Conservation (phyloP, 176 grass and related monocot genomes). For the Poa pratensis region DNA sequence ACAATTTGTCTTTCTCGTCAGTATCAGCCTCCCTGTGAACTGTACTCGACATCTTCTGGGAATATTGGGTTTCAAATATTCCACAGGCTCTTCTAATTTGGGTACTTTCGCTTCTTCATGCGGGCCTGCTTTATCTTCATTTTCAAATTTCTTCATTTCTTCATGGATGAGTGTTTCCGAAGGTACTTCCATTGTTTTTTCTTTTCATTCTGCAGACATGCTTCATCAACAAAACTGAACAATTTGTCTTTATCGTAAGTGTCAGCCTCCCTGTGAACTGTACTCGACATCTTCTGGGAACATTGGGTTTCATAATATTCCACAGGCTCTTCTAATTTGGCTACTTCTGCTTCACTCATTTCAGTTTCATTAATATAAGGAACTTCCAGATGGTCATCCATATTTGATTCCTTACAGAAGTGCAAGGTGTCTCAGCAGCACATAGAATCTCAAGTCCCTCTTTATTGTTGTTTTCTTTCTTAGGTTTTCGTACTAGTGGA, state of each 20-base stretch:
- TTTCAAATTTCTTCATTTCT: constrained; percentile 32
- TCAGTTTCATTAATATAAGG: constrained; percentile 32
- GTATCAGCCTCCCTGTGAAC: constrained; percentile 27
- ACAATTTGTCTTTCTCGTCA: constrained; percentile 35
- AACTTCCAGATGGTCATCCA: constrained; percentile 31
- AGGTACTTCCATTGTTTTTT: constrained; percentile 39
- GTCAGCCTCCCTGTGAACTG: constrained; percentile 25
- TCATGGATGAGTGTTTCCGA: constrained; percentile 24
- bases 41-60: constrained; percentile 6
- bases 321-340: constrained; percentile 34
- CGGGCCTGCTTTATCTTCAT: constrained; percentile 25
- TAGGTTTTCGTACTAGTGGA: constrained; percentile 28
- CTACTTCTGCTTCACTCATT: constrained; percentile 26
- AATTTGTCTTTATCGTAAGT: constrained; percentile 32
- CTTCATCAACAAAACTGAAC: constrained; percentile 39
- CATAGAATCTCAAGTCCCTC: constrained; percentile 45
- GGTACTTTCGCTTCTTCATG: constrained; percentile 28
- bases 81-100: constrained; percentile 40
- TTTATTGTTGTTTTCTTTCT: constrained; percentile 37
- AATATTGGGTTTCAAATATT: constrained; percentile 37
- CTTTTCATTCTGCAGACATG: constrained; percentile 42
- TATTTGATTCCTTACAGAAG: constrained; percentile 35
- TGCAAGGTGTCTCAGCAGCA: constrained; percentile 32
- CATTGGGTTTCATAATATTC: constrained; percentile 36
- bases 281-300: constrained; percentile 18